These are phyloP conservation scores for Fraxinus greggii DNA, from an alignment of 305 asterid species.

Conservation along the genomic window DNA sequence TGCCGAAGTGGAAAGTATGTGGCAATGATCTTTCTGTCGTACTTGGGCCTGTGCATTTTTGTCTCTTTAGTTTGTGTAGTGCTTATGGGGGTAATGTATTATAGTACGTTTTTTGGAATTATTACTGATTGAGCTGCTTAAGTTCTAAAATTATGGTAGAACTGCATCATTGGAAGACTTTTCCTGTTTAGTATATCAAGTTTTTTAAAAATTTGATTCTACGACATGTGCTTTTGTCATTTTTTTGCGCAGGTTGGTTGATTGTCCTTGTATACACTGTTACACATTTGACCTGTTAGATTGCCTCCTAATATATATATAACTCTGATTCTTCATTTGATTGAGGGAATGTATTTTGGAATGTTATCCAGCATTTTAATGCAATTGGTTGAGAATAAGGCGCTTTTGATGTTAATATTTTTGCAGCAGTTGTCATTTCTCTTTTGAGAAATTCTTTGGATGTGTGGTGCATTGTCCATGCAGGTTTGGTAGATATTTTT, in stretches of 20 bases:
- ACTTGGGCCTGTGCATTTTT: background rate
- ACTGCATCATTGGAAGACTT: background rate
- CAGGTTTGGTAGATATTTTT: slow-evolving; percentile 1
- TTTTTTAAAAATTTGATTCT: background rate
- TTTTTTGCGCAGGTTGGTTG: background rate
- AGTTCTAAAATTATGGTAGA: slow-evolving; percentile 10
- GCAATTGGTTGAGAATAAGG: slow-evolving; percentile 23
- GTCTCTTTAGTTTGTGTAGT: background rate
- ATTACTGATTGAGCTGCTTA: slow-evolving; percentile 11
- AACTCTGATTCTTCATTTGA: slow-evolving; percentile 8
- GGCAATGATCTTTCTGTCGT: background rate
- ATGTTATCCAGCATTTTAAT: slow-evolving; percentile 3
- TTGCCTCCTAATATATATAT: slow-evolving; percentile 10
- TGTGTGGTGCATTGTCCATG: background rate
- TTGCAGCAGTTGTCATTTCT: background rate
- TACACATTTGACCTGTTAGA: slow-evolving; percentile 3
- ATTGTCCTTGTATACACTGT: background rate
- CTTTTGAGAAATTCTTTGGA: slow-evolving; percentile 1
- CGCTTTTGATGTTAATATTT: slow-evolving; percentile 15
- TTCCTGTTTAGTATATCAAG: slow-evolving; percentile 2
- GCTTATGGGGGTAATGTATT: background rate
- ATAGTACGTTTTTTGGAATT: background rate
- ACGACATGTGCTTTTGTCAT: background rate
- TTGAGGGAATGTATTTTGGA: background rate
- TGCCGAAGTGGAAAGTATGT: background rate